phyloP scores from a whole-genome alignment of 306 rosid species.

The Inga laurina region DNA sequence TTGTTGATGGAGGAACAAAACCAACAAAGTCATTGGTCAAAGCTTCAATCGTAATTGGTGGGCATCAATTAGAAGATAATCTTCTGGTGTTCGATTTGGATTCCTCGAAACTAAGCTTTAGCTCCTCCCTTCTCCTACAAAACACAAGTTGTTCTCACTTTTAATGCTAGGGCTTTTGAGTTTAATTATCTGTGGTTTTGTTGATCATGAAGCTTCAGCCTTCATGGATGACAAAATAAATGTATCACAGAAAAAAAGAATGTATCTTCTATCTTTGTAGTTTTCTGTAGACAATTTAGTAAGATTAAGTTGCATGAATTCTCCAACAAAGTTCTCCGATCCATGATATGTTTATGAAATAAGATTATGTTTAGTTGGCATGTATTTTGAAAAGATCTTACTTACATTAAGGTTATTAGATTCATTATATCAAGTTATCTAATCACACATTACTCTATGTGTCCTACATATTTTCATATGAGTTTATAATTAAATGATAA shows the following conservation, averaged over 20 bases:
- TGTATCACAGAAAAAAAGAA: background rate
- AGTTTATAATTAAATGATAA: no score
- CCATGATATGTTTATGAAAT: background rate
- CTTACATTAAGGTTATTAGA: no score
- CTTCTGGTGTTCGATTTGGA: slow-evolving; percentile 38
- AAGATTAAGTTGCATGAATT: no score
- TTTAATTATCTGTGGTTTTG: background rate
- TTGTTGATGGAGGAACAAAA: slow-evolving; percentile 40
- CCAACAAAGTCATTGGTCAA: slow-evolving; percentile 25
- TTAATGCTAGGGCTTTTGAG: background rate
- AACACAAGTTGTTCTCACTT: slow-evolving; percentile 27
- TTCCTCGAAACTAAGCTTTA: slow-evolving; percentile 33
- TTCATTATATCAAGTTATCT: no score
- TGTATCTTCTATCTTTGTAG: background rate
- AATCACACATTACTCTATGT: no score
- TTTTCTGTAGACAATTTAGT: background rate
- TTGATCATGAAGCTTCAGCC: background rate
- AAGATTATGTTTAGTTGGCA: background rate
- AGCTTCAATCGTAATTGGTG: slow-evolving; percentile 39
- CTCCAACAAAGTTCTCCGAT: background rate
- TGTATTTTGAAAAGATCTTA: background rate
- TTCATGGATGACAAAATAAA: background rate
- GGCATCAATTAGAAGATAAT: slow-evolving; percentile 33
- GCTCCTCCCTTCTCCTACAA: slow-evolving; percentile 37
- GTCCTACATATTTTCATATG: no score